Evolutionary conservation across 352 stramenopile species (phyloP), one percentile per base, ranked within the genome.

Genomic region (Elongisporangium anandrum): DNA sequence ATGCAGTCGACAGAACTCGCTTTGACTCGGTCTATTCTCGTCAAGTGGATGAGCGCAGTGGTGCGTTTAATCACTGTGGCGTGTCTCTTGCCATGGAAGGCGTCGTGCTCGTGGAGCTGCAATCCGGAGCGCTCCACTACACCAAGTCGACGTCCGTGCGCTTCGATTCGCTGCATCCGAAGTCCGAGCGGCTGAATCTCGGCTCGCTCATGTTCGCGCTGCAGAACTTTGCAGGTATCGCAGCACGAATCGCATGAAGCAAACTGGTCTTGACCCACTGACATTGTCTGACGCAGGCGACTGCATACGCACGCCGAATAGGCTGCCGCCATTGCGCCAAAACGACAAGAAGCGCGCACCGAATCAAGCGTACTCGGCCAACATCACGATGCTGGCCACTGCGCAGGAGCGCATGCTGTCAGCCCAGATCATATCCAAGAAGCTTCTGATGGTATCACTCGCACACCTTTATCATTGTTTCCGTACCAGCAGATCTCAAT

Each of bases 171-270:
- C 70, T 66, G 9, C 65, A 90, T 54, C 74, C 74, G 26, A 73
- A 73, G 45, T 66, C 57, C 4, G 80, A 90, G 41, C 78, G 80
- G 38, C 69, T 90, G 51, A 90, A 90, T 51, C 70, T 90, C 41
- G 68, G 62, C 13, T 75, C 73, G 19, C 66, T 88, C 34, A 68
- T 90, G 50, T 90, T 90, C 54, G 80, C 80, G 50, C 62, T 90
- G 17, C 74, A 86, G 60, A 79, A 72, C 54, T 87, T 90, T 52
- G 74, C 80, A 45, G 68, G 69, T 80, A 20, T 26, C 10, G 19
- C 49, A 20, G 20, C 13, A n/a, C 24, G 1, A 9, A 50, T n/a
- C n/a, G n/a, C n/a, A n/a, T n/a, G n/a, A n/a, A n/a, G n/a, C n/a
- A n/a, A n/a, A n/a, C n/a, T n/a, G n/a, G n/a, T n/a, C n/a, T n/a